Conservation (phyloP, 129 eudicot species). For the Centrapalus pauciflorus region DNA sequence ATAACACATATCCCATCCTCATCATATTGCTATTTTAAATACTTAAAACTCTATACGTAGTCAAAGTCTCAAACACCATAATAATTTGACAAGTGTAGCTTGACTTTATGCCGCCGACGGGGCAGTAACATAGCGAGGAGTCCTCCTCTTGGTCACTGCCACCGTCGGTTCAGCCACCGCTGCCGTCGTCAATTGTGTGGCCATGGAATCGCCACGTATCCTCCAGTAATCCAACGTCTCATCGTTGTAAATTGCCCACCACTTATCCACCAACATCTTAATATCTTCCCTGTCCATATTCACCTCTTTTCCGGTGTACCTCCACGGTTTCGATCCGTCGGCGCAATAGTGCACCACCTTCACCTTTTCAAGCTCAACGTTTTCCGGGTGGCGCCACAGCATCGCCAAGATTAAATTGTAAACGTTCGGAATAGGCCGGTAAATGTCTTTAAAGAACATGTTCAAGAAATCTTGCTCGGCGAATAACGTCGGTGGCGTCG, state of each 20-base stretch:
- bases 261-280: conserved; percentile 46
- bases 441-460: conserved; percentile 48
- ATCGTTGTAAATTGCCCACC: conserved; percentile 63
- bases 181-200: background rate
- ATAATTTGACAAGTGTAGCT: too few species aligned
- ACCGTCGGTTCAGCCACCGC: conserved; percentile 5
- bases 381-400: conserved; percentile 77
- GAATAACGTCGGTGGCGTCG: conserved; percentile 58
- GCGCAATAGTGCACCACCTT: conserved; percentile 71
- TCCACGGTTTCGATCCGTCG: conserved; percentile 69
- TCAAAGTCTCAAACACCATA: too few species aligned
- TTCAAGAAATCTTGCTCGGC: conserved; percentile 81
- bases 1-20: too few species aligned
- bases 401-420: conserved; percentile 58
- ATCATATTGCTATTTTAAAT: too few species aligned
- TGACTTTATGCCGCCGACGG: conserved; percentile 59
- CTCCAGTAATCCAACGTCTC: conserved; percentile 40
- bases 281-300: conserved; percentile 60
- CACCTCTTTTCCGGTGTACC: conserved; percentile 59
- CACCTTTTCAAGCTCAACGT: conserved; percentile 35
- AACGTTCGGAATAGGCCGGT: conserved; percentile 40
- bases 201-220: background rate
- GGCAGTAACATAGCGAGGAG: conserved; percentile 17
- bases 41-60: too few species aligned
- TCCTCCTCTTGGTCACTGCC: conserved; percentile 15